Conservation (phyloP, 768 basidiomycete species). For the Mycena kentingensis region DNA sequence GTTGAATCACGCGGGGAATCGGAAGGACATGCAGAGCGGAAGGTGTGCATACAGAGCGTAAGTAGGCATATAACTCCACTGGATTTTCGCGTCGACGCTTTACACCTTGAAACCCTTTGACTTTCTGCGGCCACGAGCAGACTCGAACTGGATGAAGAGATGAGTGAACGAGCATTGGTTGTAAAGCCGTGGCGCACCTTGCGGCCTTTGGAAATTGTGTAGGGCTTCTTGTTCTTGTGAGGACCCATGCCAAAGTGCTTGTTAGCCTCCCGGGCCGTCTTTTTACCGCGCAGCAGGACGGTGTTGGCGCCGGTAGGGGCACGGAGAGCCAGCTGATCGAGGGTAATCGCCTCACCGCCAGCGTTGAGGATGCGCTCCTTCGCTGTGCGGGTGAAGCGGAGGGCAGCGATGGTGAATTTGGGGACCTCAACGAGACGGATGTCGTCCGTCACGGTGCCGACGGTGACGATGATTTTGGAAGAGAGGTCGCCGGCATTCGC, state of each 20-base stretch:
- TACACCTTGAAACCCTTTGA: constrained; percentile 96
- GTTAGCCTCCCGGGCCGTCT: constrained; percentile 91
- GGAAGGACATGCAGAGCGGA: constrained; percentile 15
- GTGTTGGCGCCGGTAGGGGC: constrained; percentile 96
- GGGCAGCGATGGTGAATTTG: constrained; percentile 90
- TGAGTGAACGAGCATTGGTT: background rate
- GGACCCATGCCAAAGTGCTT: constrained; percentile 99
- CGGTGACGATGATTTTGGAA: constrained; percentile 84
- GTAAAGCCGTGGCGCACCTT: constrained; percentile 53
- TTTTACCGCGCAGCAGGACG: constrained; percentile 87
- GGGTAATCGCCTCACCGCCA: constrained; percentile 91
- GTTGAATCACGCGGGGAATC: background rate
- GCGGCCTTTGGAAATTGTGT: constrained; percentile 94
- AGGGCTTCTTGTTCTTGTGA: constrained; percentile 98
- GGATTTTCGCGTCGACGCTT: constrained; percentile 34
- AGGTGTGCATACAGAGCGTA: constrained; percentile 20
- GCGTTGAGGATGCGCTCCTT: constrained; percentile 94
- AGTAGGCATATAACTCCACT: constrained; percentile 30
- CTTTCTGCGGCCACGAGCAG: constrained; percentile 98
- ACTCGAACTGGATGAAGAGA: constrained; percentile 73
- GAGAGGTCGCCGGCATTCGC: constrained; percentile 60
- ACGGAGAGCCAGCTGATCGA: constrained; percentile 95
- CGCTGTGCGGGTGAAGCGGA: constrained; percentile 91
- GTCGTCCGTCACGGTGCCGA: constrained; percentile 95
- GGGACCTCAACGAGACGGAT: constrained; percentile 83